phyloP scores from a whole-genome alignment of 768 basidiomycete genomes.

The Cyclocybe cylindracea region DNA sequence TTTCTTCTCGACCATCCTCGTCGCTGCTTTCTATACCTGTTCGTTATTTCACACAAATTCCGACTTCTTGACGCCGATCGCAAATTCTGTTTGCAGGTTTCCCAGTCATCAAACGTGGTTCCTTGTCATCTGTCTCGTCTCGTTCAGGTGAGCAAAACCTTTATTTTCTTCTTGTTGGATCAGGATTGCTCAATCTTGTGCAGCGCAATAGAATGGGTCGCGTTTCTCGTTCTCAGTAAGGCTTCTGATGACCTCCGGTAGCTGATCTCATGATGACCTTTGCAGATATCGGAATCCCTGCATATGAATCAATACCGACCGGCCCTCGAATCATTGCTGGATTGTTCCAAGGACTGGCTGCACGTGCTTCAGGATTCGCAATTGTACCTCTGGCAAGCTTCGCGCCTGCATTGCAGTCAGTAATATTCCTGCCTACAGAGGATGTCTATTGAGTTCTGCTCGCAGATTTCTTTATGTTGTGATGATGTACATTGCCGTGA shows the following conservation, averaged over 20 bases:
- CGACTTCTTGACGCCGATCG: background rate
- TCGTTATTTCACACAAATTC: conserved; percentile 8
- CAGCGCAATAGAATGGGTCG: conserved; percentile 66
- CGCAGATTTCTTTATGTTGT: conserved; percentile 67
- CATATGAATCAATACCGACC: conserved; percentile 35
- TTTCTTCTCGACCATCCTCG: conserved; percentile 82
- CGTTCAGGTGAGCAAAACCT: conserved; percentile 48
- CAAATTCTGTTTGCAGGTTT: conserved; percentile 37
- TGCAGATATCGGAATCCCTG: conserved; percentile 42
- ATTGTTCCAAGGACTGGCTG: conserved; percentile 56
- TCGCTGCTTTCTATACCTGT: conserved; percentile 68
- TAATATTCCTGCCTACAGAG: conserved; percentile 1
- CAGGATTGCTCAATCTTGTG: background rate
- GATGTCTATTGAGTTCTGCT: background rate
- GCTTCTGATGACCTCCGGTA: conserved; percentile 7
- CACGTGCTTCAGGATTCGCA: conserved; percentile 52
- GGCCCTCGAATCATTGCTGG: conserved; percentile 44
- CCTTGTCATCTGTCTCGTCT: conserved; percentile 52
- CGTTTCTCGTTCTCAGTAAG: conserved; percentile 64
- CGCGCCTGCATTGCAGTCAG: conserved; percentile 73
- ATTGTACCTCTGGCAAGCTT: conserved; percentile 47
- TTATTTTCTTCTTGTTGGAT: background rate
- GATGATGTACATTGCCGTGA: conserved; percentile 74
- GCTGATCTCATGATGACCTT: background rate
- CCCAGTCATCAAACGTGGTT: conserved; percentile 81